Conservation (phyloP, 2,329 filamentous ascomycete genomes). For the Thelonectria blattea region DNA sequence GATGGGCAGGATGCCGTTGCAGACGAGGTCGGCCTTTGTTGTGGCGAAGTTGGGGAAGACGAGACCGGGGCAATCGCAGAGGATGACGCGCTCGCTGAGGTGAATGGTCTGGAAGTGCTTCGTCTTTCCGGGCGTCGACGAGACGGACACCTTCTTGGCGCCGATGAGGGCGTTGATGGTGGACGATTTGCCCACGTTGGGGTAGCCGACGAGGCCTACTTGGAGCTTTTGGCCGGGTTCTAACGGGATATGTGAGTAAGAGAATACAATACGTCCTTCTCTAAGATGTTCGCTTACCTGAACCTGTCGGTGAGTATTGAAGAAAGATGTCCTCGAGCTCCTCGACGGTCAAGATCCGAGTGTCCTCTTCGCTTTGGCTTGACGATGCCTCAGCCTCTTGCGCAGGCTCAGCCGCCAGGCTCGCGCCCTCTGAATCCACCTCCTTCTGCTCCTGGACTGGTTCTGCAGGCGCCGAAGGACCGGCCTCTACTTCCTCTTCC, state of each 20-base stretch:
- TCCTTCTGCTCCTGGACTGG: conserved; percentile 25
- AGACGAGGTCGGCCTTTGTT: conserved; percentile 95
- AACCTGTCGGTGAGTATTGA: conserved; percentile 64
- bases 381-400: conserved; percentile 32
- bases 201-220: conserved; percentile 95
- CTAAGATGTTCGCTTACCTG: conserved; percentile 48
- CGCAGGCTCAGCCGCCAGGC: conserved; percentile 37
- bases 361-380: conserved; percentile 61
- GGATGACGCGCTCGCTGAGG: conserved; percentile 83
- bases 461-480: conserved; percentile 28
- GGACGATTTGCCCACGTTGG: conserved; percentile 98
- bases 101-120: conserved; percentile 99
- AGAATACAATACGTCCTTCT: not conserved
- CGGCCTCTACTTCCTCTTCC: conserved; percentile 45
- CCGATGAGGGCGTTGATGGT: conserved; percentile 99
- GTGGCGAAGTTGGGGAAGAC: conserved; percentile 98
- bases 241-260: conserved; percentile 34
- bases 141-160: conserved; percentile 97
- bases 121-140: conserved; percentile 95
- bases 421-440: conserved; percentile 31
- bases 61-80: conserved; percentile 98
- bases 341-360: conserved; percentile 87
- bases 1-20: conserved; percentile 92
- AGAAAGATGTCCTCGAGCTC: conserved; percentile 92
- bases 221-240: conserved; percentile 71